phyloP scores from a whole-genome alignment of 768 basidiomycete species.

The Psilocybe azurescens region DNA sequence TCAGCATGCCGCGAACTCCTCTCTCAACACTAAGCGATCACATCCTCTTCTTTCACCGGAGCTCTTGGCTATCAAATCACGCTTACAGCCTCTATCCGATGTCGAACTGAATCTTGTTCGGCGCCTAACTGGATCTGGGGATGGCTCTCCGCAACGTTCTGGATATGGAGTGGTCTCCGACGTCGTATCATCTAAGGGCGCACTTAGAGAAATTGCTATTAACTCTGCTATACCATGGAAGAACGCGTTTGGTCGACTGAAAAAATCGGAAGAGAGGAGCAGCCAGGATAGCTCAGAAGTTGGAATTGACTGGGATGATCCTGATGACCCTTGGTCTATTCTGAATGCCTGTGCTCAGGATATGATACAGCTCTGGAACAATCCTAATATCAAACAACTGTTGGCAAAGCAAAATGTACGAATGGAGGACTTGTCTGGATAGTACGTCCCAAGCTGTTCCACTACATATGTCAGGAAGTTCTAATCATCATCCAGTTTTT shows the following conservation, averaged over 20 bases:
- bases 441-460: slow-evolving; percentile 49
- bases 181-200: slow-evolving; percentile 15
- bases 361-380: slow-evolving; percentile 69
- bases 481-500: slow-evolving; percentile 55
- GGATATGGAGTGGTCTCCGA: slow-evolving; percentile 1
- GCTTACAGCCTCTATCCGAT: slow-evolving; percentile 63
- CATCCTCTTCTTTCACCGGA: slow-evolving; percentile 46
- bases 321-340: slow-evolving; percentile 61
- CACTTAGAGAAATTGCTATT: slow-evolving; percentile 53
- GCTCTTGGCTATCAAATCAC: slow-evolving; percentile 57
- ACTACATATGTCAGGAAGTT: background rate
- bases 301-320: slow-evolving; percentile 48
- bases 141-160: slow-evolving; percentile 24
- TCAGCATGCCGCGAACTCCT: slow-evolving; percentile 15
- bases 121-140: slow-evolving; percentile 50
- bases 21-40: slow-evolving; percentile 28
- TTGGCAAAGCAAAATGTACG: slow-evolving; percentile 59
- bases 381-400: slow-evolving; percentile 54
- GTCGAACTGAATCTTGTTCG: slow-evolving; percentile 66
- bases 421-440: slow-evolving; percentile 73
- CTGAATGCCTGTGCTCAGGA: slow-evolving; percentile 65
- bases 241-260: slow-evolving; percentile 43
- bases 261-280: slow-evolving; percentile 30
- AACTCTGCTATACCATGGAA: slow-evolving; percentile 61
- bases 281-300: slow-evolving; percentile 34